Percentiles rank a stretch among this genome's conserved stretches.
Evolutionary conservation across 1,284 basidiomycete genomes (phyloP).

Genomic region (Tremellales sp.): DNA sequence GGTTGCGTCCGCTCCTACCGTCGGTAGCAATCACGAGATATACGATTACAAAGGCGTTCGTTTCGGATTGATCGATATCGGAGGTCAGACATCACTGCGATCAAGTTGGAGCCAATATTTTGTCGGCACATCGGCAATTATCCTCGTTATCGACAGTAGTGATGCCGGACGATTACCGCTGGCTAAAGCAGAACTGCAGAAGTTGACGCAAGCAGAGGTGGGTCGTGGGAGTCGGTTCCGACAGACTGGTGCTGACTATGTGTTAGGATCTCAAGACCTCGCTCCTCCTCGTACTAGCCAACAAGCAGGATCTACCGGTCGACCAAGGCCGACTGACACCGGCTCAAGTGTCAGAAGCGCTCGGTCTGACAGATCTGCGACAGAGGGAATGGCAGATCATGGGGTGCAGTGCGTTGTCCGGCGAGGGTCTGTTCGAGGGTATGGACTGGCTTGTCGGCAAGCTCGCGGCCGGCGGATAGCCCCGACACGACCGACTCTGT

Average conservation of each 20-base stretch:
- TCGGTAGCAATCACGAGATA: conserved; percentile 50
- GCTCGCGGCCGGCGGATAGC: conserved; percentile 20
- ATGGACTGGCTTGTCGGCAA: conserved; percentile 49
- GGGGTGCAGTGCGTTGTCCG: conserved; percentile 52
- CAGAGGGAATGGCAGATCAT: conserved; percentile 55
- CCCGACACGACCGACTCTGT: no score
- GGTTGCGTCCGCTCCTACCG: conserved; percentile 53
- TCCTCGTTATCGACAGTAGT: conserved; percentile 54
- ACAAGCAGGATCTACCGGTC: conserved; percentile 53
- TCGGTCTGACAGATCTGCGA: conserved; percentile 51
- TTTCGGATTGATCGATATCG: conserved; percentile 52
- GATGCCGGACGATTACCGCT: conserved; percentile 50
- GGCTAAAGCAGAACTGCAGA: conserved; percentile 51
- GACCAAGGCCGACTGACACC: conserved; percentile 46
- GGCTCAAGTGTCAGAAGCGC: conserved; percentile 51
- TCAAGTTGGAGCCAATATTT: conserved; percentile 51
- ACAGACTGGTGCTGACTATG: neutral
- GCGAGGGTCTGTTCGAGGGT: conserved; percentile 43
- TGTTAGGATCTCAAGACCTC: conserved; percentile 43
- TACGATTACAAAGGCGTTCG: conserved; percentile 54
- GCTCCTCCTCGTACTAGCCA: conserved; percentile 52
- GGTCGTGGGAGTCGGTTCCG: conserved; percentile 4
- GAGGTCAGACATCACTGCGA: conserved; percentile 51
- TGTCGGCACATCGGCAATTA: conserved; percentile 49
- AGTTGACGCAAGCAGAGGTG: conserved; percentile 43